Evolutionary conservation across 805 yeast species (phyloP), one percentile per base, ranked within the genome.

Genomic region (Starmerella stigmatis): DNA sequence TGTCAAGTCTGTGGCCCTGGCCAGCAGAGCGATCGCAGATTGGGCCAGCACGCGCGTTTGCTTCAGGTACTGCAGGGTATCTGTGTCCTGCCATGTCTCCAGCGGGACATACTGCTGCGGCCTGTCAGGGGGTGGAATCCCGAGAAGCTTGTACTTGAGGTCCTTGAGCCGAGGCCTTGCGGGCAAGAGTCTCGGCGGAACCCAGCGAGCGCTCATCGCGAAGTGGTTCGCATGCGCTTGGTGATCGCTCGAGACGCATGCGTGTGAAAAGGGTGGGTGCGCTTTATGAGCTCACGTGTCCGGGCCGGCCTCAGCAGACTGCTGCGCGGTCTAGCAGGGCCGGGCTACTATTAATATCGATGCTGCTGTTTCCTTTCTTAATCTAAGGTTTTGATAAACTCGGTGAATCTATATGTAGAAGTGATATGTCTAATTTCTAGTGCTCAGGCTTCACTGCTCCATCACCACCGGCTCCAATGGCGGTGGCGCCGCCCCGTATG

Each of bases 1-100:
- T 4, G 15, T 15, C 26, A 48, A 23, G 23, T 48, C 52, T 4
- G 47, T 30, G 43, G 47, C 42, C 3, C 35, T 26, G 6, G 28
- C 46, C 28, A 51, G 46, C 23, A 26, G 30, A 9, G 30, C 16
- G 10, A 51, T 43, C 15, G 46, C 30, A 3, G 37, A 13, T 16
- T 29, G 44, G 3, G 47, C 49, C 16, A 46, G 42, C 12, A 27
- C 26, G 8, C 49, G 44, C 4, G 54, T 51, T 35, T 51, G 48
- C 5, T 45, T 43, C 13, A 51, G 37, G 37, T 46, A 51, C 31
- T 39, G 45, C 28, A 49, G 34, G 12, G 52, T 46, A 23, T 49
- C 52, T 7, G 36, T 23, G 16, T 45, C 49, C 12, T 41, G 17
- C 51, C 51, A 50, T 15, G 41, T 6, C 12, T 28, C 32, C n/a